Evolutionary conservation across 768 basidiomycete genomes (phyloP), one percentile per base, ranked within the genome.

Genomic region (Roridomyces roridus): DNA sequence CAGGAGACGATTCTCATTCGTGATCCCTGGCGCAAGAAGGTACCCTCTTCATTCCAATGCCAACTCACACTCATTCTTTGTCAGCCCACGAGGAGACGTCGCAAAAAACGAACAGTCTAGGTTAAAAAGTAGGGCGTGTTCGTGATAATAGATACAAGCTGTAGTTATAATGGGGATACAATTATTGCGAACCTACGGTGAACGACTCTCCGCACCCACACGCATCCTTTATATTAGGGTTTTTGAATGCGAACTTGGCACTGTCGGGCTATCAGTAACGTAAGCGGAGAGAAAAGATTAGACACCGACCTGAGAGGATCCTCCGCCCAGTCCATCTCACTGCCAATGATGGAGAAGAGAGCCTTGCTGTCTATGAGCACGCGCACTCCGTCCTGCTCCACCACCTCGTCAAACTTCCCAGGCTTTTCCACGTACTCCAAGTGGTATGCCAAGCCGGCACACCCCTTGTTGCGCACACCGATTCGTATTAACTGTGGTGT

Each of bases 241-340:
- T 96, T 76, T 88, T 85, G 74, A 91, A 91, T 25, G 85, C 81
- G 66, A 92, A 92, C 73, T 87, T 91, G 46, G 91, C 85, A 69
- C 91, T 92, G 66, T 6, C 57, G 31, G 24, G 20, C 20, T 45
- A 43, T 18, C 11, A 37, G 59, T 48, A 43, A 47, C 48, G 39
- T 26, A 39, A 37, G 39, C 21, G 36, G 28, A 31, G 29, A 31
- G 14, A 40, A 46, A 28, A 59, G 20, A 23, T 18, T 42, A 41
- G 49, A 57, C 49, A 76, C 87, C 50, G 57, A 91, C 90, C 94
- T 96, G 39, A 99, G 76, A 28, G 86, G 73, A 70, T 96, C 94
- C 76, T 98, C 97, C 57, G 86, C 82, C 97, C 97, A 99, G 69
- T 96, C 94, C 97, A 99, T 99, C 80, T 92, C 92, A 72, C 94